Base-by-base conservation (phyloP, 345 rosid species). In the Gossypium sturtianum region DNA sequence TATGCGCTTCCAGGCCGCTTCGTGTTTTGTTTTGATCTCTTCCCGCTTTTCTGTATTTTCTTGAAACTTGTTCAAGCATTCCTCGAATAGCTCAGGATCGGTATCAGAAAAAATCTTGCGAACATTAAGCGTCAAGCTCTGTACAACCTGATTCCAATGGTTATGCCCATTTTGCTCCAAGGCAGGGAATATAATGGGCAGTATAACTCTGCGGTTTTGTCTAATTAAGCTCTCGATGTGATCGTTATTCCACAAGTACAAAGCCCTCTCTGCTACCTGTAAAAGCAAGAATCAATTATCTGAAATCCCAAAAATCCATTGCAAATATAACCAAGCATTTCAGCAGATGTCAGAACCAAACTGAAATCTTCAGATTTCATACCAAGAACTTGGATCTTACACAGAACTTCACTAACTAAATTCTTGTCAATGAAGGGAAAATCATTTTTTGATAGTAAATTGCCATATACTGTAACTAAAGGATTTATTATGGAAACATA, bases 101-200 rank as follows among this genome's bases (percentile, higher is more conserved):
- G 81, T 85, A 82, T 89, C 94, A 20, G 77, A 75, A 78, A 88
- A 89, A 56, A 89, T 82, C 85, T 89, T 86, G 53, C 88, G 80
- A 56, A 89, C 88, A 71, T 89, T 89, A 71, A 88, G 76, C 43
- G 90, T 89, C 86, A 89, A 81, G 81, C 89, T 83, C 64, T 84
- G 93, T 74, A 89, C 91, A 23, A 91, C 87, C 76, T 87, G 94
- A 75, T 87, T 89, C 94, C 94, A 89, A 76, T 89, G 94, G 41
- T 82, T 83, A 56, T 82, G 83, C 9, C 88, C 83, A 67, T 89
- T 89, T 80, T 83, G 85, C 87, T 89, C 90, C 48, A 89, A 70
- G 13, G 87, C 85, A 38, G 88, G 89, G 86, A 86, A 86, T 79
- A 89, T 87, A 76, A 89, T 82, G 4, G 91, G 91, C 63, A 89